phyloP scores from a whole-genome alignment of 805 yeast species.

The Zygosaccharomyces lentus region DNA sequence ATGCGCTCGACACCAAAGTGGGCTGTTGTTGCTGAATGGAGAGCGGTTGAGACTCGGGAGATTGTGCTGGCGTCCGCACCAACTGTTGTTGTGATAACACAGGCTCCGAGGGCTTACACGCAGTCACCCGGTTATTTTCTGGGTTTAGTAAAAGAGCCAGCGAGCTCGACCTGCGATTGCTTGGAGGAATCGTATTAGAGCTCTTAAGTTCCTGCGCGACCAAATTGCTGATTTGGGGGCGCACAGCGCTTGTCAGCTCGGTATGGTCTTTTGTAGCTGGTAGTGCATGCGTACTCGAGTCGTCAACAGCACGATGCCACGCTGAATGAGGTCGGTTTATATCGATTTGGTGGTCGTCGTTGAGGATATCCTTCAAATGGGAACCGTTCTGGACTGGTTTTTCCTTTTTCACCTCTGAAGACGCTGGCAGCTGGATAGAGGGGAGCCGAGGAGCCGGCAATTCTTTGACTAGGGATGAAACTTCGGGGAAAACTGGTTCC shows the following conservation, averaged over 20 bases:
- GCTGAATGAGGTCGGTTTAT: not conserved
- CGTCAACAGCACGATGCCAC: not conserved
- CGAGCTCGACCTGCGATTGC: slow-evolving; percentile 13
- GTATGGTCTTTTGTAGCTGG: slow-evolving; percentile 3
- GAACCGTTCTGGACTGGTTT: slow-evolving; percentile 3
- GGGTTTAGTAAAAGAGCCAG: slow-evolving; percentile 15
- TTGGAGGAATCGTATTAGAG: slow-evolving; percentile 7
- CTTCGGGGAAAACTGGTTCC: slow-evolving; percentile 22
- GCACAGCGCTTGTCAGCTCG: slow-evolving; percentile 8
- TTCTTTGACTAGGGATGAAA: slow-evolving; percentile 21
- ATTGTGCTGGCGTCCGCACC: not conserved
- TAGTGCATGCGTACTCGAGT: not conserved
- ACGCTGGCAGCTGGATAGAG: slow-evolving; percentile 27
- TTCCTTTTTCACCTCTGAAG: not conserved
- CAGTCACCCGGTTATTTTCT: slow-evolving; percentile 7
- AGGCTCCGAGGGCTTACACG: not conserved
- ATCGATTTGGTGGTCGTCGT: slow-evolving; percentile 3
- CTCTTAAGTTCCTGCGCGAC: slow-evolving; percentile 13
- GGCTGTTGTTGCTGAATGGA: slow-evolving; percentile 1
- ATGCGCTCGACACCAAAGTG: not conserved
- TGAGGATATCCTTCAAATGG: slow-evolving; percentile 8
- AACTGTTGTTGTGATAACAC: not conserved
- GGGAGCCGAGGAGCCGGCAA: slow-evolving; percentile 35
- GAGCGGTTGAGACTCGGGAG: not conserved
- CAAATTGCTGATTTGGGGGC: slow-evolving; percentile 10